Percentiles rank a stretch among this genome's conserved stretches.
Evolutionary conservation across 2,329 filamentous ascomycete species (phyloP).

Genomic region (Fusarium phyllophilum): DNA sequence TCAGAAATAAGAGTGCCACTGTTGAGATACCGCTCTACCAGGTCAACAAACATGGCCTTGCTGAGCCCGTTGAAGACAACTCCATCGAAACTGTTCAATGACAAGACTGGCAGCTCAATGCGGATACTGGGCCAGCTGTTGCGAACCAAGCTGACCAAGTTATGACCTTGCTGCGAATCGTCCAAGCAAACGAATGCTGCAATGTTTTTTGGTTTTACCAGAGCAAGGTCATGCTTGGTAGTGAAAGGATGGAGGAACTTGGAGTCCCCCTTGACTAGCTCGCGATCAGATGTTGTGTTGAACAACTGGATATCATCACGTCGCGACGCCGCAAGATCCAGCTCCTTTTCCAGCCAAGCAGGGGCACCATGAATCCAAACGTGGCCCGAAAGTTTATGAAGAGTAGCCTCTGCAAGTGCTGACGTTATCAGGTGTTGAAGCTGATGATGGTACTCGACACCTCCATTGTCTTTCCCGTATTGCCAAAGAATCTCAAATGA

Average conservation of each 20-base stretch:
- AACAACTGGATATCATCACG: background rate
- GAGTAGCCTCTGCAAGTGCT: background rate
- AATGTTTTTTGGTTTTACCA: accelerated
- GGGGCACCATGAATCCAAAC: background rate
- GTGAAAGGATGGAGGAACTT: background rate
- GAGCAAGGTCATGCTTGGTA: background rate
- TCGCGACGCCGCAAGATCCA: background rate
- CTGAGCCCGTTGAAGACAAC: background rate
- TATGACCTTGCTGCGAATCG: background rate
- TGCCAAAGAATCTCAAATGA: background rate
- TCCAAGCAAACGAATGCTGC: background rate
- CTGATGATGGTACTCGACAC: too few relatives aligned
- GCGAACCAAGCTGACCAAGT: background rate
- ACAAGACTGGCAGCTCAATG: background rate
- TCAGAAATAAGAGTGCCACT: too few relatives aligned
- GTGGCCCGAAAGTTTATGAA: background rate
- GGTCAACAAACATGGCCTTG: background rate
- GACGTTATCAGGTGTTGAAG: background rate
- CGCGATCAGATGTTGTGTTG: background rate
- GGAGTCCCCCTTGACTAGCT: background rate
- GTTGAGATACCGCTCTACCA: background rate
- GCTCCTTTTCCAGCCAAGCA: background rate
- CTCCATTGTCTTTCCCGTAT: background rate
- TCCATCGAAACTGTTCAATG: background rate
- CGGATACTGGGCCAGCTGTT: background rate